Conservation (phyloP, 1,139 yeast species). For the Debaryomyces psychrophilus region DNA sequence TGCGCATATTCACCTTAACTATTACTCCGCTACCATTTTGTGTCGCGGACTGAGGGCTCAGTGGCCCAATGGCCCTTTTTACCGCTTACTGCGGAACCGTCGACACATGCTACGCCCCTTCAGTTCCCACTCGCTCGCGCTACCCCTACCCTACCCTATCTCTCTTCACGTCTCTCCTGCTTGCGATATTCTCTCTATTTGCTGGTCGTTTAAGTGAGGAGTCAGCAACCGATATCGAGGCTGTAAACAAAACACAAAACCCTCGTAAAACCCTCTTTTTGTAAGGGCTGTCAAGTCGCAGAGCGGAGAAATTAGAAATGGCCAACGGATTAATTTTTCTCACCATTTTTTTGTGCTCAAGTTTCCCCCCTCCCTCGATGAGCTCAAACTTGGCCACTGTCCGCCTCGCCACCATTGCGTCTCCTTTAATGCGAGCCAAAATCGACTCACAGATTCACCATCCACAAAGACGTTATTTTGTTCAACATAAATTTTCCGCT, state of each 20-base stretch:
- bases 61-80: too few relatives aligned
- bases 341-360: conserved; percentile 3
- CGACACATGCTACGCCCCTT: background rate
- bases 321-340: conserved; percentile 9
- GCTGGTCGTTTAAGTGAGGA: conserved; percentile 8
- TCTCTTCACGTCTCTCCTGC: background rate
- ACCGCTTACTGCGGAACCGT: background rate
- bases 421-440: conserved; percentile 3
- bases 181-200: too few relatives aligned
- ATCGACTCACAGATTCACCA: conserved; percentile 4
- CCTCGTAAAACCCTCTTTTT: background rate
- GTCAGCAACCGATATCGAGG: background rate
- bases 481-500: conserved; percentile 4
- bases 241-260: conserved; percentile 4
- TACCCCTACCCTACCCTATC: background rate
- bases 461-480: conserved; percentile 6
- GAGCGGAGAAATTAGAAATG: conserved; percentile 8
- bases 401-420: background rate
- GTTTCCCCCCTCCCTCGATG: background rate
- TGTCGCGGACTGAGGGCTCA: too few relatives aligned
- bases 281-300: conserved; percentile 7
- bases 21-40: too few relatives aligned
- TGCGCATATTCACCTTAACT: too few relatives aligned
- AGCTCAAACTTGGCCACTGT: background rate
- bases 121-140: background rate